A percentile compares a stretch with the other conserved stretches of the same genome.
These are phyloP conservation scores for Echeveria elegans DNA, from an alignment of 164 flowering plant species.

Conservation along the genomic window DNA sequence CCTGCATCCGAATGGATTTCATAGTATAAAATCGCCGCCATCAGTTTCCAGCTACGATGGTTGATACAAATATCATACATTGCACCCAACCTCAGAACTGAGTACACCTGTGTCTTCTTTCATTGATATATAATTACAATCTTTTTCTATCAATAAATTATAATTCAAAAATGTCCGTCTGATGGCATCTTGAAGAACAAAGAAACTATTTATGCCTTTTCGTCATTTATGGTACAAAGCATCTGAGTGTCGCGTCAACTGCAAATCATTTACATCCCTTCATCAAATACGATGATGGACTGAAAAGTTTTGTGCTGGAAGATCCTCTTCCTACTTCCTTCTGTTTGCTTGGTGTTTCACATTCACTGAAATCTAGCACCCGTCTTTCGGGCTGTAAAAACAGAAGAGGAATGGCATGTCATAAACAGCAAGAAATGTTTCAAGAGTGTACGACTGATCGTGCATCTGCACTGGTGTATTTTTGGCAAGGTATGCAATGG, in stretches of 20 bases:
- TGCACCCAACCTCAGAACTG: neutral
- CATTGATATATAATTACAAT: neutral
- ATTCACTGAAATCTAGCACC: slow-evolving; percentile 83
- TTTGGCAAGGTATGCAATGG: neutral
- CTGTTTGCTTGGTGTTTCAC: slow-evolving; percentile 60
- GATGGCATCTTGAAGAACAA: neutral
- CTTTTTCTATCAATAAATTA: slow-evolving; percentile 1
- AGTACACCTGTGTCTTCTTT: neutral
- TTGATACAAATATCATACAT: neutral
- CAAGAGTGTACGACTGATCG: no score
- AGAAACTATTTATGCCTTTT: neutral
- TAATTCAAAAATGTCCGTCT: neutral
- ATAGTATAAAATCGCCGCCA: neutral
- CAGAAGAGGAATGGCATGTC: neutral
- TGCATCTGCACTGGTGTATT: no score
- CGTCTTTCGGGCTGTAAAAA: slow-evolving; percentile 68
- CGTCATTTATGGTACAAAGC: no score
- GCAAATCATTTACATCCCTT: slow-evolving; percentile 60
- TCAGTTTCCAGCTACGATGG: neutral
- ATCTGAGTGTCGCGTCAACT: neutral
- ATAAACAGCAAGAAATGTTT: neutral
- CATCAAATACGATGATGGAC: slow-evolving; percentile 68
- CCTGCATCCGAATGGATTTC: neutral
- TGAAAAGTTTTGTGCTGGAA: slow-evolving; percentile 25
- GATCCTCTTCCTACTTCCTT: slow-evolving; percentile 27